phyloP scores from a whole-genome alignment of 1,284 basidiomycete genomes.

The Sanghuangporus weigelae region DNA sequence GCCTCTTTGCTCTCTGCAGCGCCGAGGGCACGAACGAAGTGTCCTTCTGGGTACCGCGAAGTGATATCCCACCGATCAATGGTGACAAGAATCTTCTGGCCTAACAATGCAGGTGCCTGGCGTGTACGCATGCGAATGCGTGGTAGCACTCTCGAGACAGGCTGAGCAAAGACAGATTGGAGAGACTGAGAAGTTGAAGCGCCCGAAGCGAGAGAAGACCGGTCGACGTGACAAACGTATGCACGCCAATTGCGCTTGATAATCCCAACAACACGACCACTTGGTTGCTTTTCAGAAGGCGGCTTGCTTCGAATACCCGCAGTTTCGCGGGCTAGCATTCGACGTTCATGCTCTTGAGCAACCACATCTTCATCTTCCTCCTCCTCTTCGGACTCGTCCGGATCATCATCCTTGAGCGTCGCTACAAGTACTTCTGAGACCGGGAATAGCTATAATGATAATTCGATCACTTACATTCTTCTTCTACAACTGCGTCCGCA shows the following conservation, averaged over 20 bases:
- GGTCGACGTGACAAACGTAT: conserved; percentile 97
- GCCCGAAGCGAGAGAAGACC: conserved; percentile 77
- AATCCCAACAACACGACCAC: conserved; percentile 88
- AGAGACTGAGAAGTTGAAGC: conserved; percentile 78
- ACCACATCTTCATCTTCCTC: conserved; percentile 44
- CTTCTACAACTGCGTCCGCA: conserved; percentile 89
- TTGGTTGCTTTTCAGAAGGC: conserved; percentile 70
- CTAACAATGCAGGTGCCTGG: conserved; percentile 84
- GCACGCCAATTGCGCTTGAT: conserved; percentile 95
- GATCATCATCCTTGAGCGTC: conserved; percentile 86
- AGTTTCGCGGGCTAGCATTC: conserved; percentile 34
- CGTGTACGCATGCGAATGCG: conserved; percentile 93
- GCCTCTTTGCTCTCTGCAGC: conserved; percentile 93
- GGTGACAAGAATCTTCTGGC: conserved; percentile 94
- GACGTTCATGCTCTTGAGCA: conserved; percentile 45
- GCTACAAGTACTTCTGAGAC: conserved; percentile 37
- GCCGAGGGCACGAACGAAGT: conserved; percentile 93
- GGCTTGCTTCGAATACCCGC: conserved; percentile 32
- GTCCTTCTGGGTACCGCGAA: conserved; percentile 94
- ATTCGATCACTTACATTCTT: conserved; percentile 57
- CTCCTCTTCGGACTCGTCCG: conserved; percentile 69
- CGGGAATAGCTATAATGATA: not conserved
- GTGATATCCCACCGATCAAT: conserved; percentile 89
- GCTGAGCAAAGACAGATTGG: conserved; percentile 94
- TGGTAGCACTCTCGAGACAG: conserved; percentile 87